Base-by-base conservation (phyloP, 441 rosid genomes). In the Biscutella auriculata region DNA sequence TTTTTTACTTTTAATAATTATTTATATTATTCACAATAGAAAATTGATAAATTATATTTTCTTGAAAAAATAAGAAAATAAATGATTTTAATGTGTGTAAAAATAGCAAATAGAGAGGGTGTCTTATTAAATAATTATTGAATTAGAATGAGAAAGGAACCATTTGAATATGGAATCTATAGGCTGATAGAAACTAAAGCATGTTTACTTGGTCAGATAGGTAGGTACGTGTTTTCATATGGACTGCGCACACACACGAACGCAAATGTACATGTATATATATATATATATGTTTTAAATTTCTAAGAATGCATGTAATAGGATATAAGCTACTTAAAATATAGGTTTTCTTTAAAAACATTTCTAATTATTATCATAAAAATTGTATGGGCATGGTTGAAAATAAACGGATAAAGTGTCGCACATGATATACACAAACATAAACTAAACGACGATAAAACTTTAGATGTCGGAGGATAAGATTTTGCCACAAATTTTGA, bases 371-470 rank as follows among this genome's bases (percentile, higher is more conserved):
- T 51, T 32, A 56, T 34, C 53, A 34, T 65, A 57, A 53, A 40
- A 51, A 53, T 43, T 51, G 11, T n/a, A 32, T 46, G 16, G 36
- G 44, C 19, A 30, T 48, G 23, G 52, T 57, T 16, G 21, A 23
- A 49, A 48, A 48, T 19, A 36, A 44, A 47, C 52, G 41, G 65
- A 47, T 53, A 66, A 57, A 50, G 58, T 41, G 34, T 57, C 33
- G 46, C 70, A 44, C 54, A 59, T 66, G 65, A 45, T 17, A 14
- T 43, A 12, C 65, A 57, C n/a, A n/a, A 66, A 66, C 29, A 59
- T 44, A 67, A 30, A 47, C 71, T 53, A 67, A 67, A 45, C 61
- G 61, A 67, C 61, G 62, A 60, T 28, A 39, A 15, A 32, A 53
- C 61, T 68, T 68, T 61, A 46, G 12, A 54, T 32, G 9, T 55